Evolutionary conservation across 371 early-diverging fungal genomes (phyloP), one percentile per base, ranked within the genome.

Genomic region (Mycotypha africana): DNA sequence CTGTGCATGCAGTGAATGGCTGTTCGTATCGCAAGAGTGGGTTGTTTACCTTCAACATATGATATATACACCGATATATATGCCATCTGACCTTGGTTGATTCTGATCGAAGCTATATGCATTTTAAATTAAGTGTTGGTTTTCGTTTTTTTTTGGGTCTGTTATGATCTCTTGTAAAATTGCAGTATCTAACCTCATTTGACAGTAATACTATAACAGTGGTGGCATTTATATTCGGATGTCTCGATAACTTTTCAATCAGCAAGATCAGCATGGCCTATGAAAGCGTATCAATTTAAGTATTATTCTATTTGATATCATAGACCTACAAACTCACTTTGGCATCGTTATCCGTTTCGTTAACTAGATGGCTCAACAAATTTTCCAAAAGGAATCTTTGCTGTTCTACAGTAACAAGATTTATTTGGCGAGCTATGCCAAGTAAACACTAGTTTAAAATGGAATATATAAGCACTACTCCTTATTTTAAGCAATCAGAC

Each of bases 11-110:
- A 15, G 16, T 6, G n/a, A n/a, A n/a, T n/a, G n/a, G n/a, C n/a
- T n/a, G n/a, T n/a, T n/a, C n/a, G n/a, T n/a, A n/a, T n/a, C n/a
- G n/a, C n/a, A n/a, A n/a, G n/a, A n/a, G n/a, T n/a, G n/a, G n/a
- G n/a, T n/a, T n/a, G n/a, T 11, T 17, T 60, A 76, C 77, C 61
- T 66, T 67, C 37, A 74, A 35, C 14, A 76, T 51, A 10, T 59
- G 46, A 11, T 62, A 56, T 4, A 77, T 69, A 16, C 70, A 59
- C 19, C 52, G 61, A 28, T 74, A 74, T 2, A 67, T 49, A 34
- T 72, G 74, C 21, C 65, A 71, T 25, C 63, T 62, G 2, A 77
- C 65, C 26, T 74, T 66, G 28, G 70, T 77, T 7, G 74, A 77
- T 21, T 59, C 63, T 3, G 70, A 58, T 15, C 47, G 50, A 8